Conservation (phyloP, 169 alveolate species). For the Cryptosporidium viatorum region DNA sequence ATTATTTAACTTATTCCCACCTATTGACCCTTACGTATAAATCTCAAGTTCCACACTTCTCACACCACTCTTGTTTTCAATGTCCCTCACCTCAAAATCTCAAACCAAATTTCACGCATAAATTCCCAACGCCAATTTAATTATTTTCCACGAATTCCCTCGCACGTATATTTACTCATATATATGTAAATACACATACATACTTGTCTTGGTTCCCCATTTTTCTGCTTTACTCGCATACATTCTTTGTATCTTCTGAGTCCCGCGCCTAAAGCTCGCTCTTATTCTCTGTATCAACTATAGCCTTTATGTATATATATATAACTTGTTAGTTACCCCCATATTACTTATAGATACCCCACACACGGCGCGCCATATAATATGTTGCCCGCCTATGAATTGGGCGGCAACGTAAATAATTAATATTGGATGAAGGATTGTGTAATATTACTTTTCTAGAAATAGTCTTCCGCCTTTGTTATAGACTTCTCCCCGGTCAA, state of each 20-base stretch:
- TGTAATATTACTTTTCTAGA: conserved; percentile 8
- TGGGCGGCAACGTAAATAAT: background rate
- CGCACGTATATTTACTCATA: background rate
- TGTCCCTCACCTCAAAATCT: conserved; percentile 11
- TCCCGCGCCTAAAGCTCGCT: conserved; percentile 8
- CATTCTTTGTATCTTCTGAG: background rate
- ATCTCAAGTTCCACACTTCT: conserved; percentile 51
- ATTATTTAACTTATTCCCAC: conserved; percentile 20
- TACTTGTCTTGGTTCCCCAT: background rate
- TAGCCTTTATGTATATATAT: background rate
- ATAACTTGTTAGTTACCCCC: background rate
- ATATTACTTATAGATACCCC: background rate
- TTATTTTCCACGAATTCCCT: background rate
- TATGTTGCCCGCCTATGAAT: background rate
- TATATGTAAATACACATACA: background rate
- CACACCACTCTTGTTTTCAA: conserved; percentile 20
- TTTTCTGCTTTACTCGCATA: background rate
- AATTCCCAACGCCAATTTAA: background rate
- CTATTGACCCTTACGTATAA: conserved; percentile 18
- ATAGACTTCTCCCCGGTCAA: conserved; percentile 61
- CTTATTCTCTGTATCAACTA: background rate
- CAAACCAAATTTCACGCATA: background rate
- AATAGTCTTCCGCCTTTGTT: conserved; percentile 69
- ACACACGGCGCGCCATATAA: background rate
- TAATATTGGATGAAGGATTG: too few species aligned